A percentile compares a stretch with the other conserved stretches of the same genome.
These are phyloP conservation scores for Antarctomyces pellizariae DNA, from an alignment of 495 filamentous ascomycete genomes.

Conservation along the genomic window DNA sequence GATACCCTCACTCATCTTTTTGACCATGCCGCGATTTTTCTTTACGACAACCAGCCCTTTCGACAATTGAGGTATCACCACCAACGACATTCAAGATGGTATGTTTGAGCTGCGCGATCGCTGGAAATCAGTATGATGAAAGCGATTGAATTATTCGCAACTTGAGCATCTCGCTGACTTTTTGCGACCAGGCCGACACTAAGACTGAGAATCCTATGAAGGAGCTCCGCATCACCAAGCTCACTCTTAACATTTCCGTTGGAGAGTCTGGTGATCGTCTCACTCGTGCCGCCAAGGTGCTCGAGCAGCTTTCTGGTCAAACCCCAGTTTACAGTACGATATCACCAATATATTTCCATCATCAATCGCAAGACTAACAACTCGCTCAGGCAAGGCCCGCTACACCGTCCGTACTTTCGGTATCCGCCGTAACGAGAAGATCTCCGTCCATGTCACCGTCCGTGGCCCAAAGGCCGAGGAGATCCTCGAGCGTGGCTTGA, in stretches of 20 bases:
- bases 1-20: too few relatives aligned
- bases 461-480: slow-evolving; percentile 99
- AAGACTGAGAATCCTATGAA: slow-evolving; percentile 95
- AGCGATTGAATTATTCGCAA: too few relatives aligned
- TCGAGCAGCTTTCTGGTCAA: slow-evolving; percentile 98
- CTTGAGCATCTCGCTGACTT: too few relatives aligned
- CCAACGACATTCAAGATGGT: too few relatives aligned
- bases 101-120: too few relatives aligned
- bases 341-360: neutral
- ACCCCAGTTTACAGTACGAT: slow-evolving; percentile 92
- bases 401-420: slow-evolving; percentile 99
- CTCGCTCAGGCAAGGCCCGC: slow-evolving; percentile 68
- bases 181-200: slow-evolving; percentile 45
- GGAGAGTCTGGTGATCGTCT: slow-evolving; percentile 99
- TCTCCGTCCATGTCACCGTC: slow-evolving; percentile 97
- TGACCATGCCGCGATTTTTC: too few relatives aligned
- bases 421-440: slow-evolving; percentile 99
- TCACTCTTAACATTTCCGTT: slow-evolving; percentile 99
- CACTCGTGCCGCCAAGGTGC: slow-evolving; percentile 97
- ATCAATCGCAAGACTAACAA: slow-evolving; percentile 5
- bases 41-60: too few relatives aligned
- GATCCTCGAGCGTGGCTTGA: slow-evolving; percentile 98
- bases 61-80: too few relatives aligned
- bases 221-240: slow-evolving; percentile 98
- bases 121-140: too few relatives aligned